Conservation (phyloP, 2,329 filamentous ascomycete genomes). For the Drechmeria coniospora region DNA sequence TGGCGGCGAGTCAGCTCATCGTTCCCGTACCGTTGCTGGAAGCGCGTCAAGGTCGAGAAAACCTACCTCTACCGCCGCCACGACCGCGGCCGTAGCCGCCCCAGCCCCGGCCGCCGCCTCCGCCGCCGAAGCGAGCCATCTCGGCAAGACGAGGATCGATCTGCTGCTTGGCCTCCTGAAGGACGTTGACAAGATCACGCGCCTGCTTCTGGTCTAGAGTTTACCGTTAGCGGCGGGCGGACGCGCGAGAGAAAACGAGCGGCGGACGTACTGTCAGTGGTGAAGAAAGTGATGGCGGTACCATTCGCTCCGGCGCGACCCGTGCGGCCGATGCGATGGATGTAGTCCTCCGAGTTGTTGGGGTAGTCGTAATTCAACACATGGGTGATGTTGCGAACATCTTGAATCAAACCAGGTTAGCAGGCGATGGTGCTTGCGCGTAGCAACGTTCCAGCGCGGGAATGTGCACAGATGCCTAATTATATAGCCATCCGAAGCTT, state of each 20-base stretch:
- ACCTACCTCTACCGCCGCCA: conserved; percentile 35
- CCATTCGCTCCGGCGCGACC: conserved; percentile 87
- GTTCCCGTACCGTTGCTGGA: too few species aligned
- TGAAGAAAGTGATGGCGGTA: conserved; percentile 97
- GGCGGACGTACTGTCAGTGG: conserved; percentile 84
- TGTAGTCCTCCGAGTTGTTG: conserved; percentile 98
- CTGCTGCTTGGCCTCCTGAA: conserved; percentile 94
- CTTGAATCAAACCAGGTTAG: conserved; percentile 71
- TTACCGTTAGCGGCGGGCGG: not conserved
- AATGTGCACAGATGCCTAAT: conserved; percentile 28
- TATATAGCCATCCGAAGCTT: conserved; percentile 36
- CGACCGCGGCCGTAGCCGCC: conserved; percentile 59
- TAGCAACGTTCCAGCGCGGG: conserved; percentile 48
- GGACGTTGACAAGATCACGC: conserved; percentile 85
- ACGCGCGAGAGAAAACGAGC: not conserved
- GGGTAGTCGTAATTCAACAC: conserved; percentile 99
- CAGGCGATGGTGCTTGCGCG: conserved; percentile 37
- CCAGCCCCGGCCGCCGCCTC: conserved; percentile 58
- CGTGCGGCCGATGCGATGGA: conserved; percentile 91
- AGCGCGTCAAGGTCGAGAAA: conserved; percentile 11
- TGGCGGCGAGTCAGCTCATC: conserved; percentile 15
- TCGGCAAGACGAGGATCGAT: conserved; percentile 91
- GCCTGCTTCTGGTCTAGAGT: conserved; percentile 72
- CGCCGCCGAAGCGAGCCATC: conserved; percentile 86
- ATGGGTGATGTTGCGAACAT: conserved; percentile 99